A percentile compares a stretch with the other conserved stretches of the same genome.
These are phyloP conservation scores for Ramaria sp. DNA, from an alignment of 768 basidiomycete genomes.

Conservation along the genomic window DNA sequence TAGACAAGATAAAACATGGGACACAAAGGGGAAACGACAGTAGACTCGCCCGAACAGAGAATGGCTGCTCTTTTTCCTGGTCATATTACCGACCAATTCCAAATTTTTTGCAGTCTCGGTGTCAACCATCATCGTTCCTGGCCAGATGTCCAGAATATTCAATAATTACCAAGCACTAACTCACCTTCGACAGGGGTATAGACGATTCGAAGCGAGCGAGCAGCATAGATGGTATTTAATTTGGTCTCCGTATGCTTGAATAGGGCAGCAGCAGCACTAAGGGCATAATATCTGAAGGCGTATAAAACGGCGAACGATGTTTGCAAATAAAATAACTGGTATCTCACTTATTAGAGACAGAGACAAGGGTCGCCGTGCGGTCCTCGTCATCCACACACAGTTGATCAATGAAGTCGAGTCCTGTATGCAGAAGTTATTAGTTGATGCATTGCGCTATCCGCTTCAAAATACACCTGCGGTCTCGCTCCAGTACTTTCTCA, in stretches of 20 bases:
- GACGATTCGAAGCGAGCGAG: constrained; percentile 59
- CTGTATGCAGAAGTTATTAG: constrained; percentile 24
- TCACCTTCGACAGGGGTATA: constrained; percentile 62
- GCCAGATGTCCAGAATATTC: neutral
- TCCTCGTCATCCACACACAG: constrained; percentile 76
- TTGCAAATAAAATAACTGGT: neutral
- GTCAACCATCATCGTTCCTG: constrained; percentile 91
- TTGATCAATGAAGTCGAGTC: constrained; percentile 69
- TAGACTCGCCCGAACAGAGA: constrained; percentile 66
- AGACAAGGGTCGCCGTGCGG: constrained; percentile 67
- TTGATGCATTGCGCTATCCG: neutral
- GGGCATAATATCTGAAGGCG: constrained; percentile 64
- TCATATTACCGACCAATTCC: constrained; percentile 75
- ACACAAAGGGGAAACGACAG: neutral
- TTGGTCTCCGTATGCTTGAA: constrained; percentile 75
- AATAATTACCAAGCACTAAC: neutral
- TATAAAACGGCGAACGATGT: neutral
- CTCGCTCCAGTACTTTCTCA: constrained; percentile 76
- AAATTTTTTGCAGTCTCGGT: constrained; percentile 80
- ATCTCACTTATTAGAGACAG: constrained; percentile 67
- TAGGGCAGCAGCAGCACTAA: constrained; percentile 76
- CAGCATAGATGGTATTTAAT: constrained; percentile 60
- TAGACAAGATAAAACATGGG: neutral
- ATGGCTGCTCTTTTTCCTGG: constrained; percentile 53
- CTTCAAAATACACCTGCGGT: constrained; percentile 4